phyloP scores from a whole-genome alignment of 1,284 basidiomycete genomes.

The Kalmanozyma brasiliensis region DNA sequence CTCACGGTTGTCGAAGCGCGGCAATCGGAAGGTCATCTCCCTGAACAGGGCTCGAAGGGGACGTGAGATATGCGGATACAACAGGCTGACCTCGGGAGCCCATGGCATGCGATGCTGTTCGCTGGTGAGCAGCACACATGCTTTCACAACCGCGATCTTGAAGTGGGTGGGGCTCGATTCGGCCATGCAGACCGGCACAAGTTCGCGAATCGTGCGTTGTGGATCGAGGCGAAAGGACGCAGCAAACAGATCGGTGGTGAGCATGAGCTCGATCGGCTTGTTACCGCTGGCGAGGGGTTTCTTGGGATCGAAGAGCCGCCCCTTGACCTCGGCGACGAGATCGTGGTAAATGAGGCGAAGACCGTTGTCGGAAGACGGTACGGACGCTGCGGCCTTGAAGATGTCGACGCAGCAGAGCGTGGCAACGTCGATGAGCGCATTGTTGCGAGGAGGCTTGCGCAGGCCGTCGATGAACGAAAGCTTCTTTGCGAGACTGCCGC shows the following conservation, averaged over 20 bases:
- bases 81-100: conserved; percentile 47
- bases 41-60: conserved; percentile 51
- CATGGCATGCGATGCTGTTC: conserved; percentile 51
- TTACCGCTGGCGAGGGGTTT: conserved; percentile 46
- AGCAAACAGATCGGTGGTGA: conserved; percentile 63
- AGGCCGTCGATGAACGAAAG: conserved; percentile 69
- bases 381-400: conserved; percentile 80
- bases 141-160: conserved; percentile 57
- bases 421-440: conserved; percentile 73
- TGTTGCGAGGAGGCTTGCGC: conserved; percentile 56
- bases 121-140: conserved; percentile 52
- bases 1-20: conserved; percentile 39
- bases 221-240: conserved; percentile 65
- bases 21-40: conserved; percentile 39
- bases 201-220: conserved; percentile 45
- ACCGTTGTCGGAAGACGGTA: conserved; percentile 74
- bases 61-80: conserved; percentile 54
- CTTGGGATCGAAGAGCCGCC: conserved; percentile 59
- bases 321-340: conserved; percentile 57
- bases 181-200: conserved; percentile 55
- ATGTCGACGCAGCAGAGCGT: conserved; percentile 83
- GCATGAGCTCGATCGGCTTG: conserved; percentile 54
- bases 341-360: conserved; percentile 74
- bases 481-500: conserved; percentile 69
- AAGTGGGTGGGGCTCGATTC: conserved; percentile 51